Evolutionary conservation across 768 basidiomycete genomes (phyloP).

Genomic region (Hericium coralloides): DNA sequence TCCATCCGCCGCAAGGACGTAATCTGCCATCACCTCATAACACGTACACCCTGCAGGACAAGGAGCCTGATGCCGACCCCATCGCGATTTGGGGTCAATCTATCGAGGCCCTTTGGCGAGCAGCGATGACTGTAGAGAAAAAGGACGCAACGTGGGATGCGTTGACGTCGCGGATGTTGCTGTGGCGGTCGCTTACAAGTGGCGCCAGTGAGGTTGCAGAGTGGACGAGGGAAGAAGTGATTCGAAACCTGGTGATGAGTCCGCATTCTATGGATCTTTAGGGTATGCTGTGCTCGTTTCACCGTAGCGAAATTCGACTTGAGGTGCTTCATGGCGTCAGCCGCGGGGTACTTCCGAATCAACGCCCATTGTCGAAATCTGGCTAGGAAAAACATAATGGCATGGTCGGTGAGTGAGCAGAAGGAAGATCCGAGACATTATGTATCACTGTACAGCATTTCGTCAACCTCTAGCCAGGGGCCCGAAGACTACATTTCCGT

Average conservation of each 20-base stretch:
- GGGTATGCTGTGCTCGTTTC: neutral
- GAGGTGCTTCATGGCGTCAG: too few species aligned
- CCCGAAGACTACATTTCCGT: too few species aligned
- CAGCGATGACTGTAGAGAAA: constrained; percentile 32
- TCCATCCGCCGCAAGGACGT: neutral
- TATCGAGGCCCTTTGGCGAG: constrained; percentile 51
- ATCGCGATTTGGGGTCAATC: constrained; percentile 38
- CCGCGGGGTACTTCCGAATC: too few species aligned
- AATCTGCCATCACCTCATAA: constrained; percentile 2
- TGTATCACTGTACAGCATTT: too few species aligned
- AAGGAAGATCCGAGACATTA: too few species aligned
- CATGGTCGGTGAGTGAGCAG: too few species aligned
- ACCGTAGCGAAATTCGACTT: too few species aligned
- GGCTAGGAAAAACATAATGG: too few species aligned
- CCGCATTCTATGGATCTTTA: neutral
- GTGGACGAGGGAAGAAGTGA: constrained; percentile 42
- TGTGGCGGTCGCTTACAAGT: constrained; percentile 41
- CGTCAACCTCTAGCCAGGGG: too few species aligned
- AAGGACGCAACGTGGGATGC: constrained; percentile 35
- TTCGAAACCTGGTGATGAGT: constrained; percentile 14
- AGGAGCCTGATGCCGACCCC: constrained; percentile 14
- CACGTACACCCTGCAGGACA: constrained; percentile 22
- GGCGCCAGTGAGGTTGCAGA: constrained; percentile 33
- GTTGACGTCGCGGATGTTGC: constrained; percentile 43
- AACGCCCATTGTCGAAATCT: too few species aligned